Base-by-base conservation (phyloP, 1,284 basidiomycete species). In the Thecaphora frezii region DNA sequence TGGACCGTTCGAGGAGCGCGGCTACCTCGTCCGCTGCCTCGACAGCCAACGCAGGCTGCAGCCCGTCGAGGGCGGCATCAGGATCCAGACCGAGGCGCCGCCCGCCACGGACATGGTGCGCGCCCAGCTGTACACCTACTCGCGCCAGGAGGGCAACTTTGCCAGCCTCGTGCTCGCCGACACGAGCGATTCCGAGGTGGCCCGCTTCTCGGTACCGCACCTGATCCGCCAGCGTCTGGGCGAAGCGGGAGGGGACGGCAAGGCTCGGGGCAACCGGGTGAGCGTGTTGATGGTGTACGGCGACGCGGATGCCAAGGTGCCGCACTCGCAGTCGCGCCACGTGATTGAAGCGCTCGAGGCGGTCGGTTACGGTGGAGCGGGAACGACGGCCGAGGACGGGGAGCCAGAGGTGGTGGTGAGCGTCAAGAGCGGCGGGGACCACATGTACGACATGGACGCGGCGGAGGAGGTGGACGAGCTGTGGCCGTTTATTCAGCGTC, bases 41-140 rank as follows among this genome's bases (percentile, higher is more conserved):
- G 46, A 54, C 28, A 23, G 45, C n/a, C 3, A 51, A 1, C 54
- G 58, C 23, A 28, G 57, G 24, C 49, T 64, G 16, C 22, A 50
- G 1, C 28, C 48, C 5, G n/a, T 23, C 25, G 37, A 18, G 21
- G 18, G 18, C 12, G 3, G 3, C 5, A 49, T 58, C 22, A 47
- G 44, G 47, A 49, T 70, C 21, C 47, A 52, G 21, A 66, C 60
- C 9, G 64, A 63, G 37, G 58, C 67, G 22, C 58, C 62, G 10
- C 62, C 62, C 8, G 55, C 58, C 14, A 43, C 45, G 38, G 54
- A 63, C 14, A 61, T 66, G 1, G 48, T 61, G 1, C 65, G 66
- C 5, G 61, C 69, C 3, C 52, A 58, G 36, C 47, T 71, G 14
- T 71, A 68, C 59, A 65, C 61, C 43, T 69, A 63, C 48, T 62